Evolutionary conservation across 2,329 filamentous ascomycete species (phyloP), one percentile per base, ranked within the genome.

Genomic region (Alternaria alternata): DNA sequence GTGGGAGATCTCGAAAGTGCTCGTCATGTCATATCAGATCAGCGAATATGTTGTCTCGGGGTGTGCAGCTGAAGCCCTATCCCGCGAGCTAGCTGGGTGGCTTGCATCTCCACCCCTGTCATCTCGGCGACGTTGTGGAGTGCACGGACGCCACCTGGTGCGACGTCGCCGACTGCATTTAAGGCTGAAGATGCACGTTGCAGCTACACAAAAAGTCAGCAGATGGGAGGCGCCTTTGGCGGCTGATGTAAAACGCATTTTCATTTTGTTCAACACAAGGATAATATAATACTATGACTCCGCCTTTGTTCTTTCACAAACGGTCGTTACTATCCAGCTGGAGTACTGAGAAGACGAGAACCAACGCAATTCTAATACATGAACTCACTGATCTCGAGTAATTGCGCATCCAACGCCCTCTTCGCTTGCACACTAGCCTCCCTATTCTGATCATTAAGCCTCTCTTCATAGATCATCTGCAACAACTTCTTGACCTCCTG

Each of bases 321-420:
- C 18, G 3, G 3, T 16, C 46, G 18, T 12, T 14, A 14, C 30
- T 4, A n/a, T 12, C 18, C 46, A 48, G 4, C 34, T 14, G 7
- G 16, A 9, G 6, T 8, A 38, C 14, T 16, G 16, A 38, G 3
- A n/a, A 38, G 34, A 38, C 7, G 16, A n/a, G 34, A 38, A 1
- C 14, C 34, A 36, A 11, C 9, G 5, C 46, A 49, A 36, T 4
- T n/a, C 20, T 67, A 76, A 51, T 77, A 92, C 86, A 91, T 88
- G 69, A 88, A 84, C 81, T 93, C 91, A 70, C 88, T 91, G 69
- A 94, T 80, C 68, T 86, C 86, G 61, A 91, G 78, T 71, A 91
- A 76, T 81, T 90, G 89, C 70, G 92, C 90, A 57, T 87, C 89
- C 84, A 93, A 85, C 72, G 86, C 85, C 73, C 90, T 84, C 82